phyloP scores from a whole-genome alignment of 1,139 yeast genomes.

The Pichia inconspicua region DNA sequence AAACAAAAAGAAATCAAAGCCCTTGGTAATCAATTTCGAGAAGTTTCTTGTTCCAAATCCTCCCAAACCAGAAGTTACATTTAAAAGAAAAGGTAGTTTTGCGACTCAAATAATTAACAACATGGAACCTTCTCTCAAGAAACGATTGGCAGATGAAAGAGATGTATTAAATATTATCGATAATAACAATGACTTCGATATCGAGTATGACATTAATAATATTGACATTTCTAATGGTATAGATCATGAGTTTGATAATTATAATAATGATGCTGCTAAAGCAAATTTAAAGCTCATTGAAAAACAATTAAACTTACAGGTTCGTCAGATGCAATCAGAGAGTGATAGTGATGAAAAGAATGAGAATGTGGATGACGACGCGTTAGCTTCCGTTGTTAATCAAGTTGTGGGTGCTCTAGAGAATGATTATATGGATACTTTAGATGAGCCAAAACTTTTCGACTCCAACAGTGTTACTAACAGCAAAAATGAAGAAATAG shows the following conservation, averaged over 20 bases:
- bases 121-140: background rate
- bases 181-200: background rate
- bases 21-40: constrained; percentile 11
- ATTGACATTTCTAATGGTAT: background rate
- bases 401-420: constrained; percentile 1
- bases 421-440: background rate
- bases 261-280: background rate
- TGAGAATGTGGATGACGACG: background rate
- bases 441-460: background rate
- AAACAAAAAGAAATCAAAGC: constrained; percentile 1
- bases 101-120: background rate
- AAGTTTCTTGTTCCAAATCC: constrained; percentile 15
- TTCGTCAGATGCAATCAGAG: background rate
- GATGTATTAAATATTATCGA: background rate
- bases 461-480: background rate
- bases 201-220: background rate
- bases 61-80: constrained; percentile 7
- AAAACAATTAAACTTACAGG: background rate
- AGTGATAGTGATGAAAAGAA: background rate
- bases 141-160: background rate
- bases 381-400: background rate
- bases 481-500: background rate
- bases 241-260: background rate
- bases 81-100: constrained; percentile 12
- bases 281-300: background rate